These are phyloP conservation scores for Omphalotus guepiniiformis DNA, from an alignment of 768 basidiomycete genomes.

Conservation along the genomic window DNA sequence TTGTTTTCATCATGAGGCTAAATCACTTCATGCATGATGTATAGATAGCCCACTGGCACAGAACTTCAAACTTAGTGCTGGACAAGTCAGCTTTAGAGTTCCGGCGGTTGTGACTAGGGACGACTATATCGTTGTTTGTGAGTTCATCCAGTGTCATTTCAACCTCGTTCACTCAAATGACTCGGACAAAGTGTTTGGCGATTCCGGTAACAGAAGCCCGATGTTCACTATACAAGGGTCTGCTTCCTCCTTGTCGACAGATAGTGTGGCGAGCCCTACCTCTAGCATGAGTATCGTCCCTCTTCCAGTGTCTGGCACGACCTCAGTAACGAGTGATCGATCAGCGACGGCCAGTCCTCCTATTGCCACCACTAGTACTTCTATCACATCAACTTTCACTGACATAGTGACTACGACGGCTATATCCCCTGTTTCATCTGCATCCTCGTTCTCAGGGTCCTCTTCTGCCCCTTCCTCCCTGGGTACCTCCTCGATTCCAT, in stretches of 20 bases:
- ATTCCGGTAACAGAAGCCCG: constrained; percentile 61
- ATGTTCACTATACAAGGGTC: constrained; percentile 50
- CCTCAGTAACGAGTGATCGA: too few relatives aligned
- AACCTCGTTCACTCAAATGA: constrained; percentile 4
- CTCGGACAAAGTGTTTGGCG: constrained; percentile 50
- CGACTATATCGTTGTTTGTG: constrained; percentile 62
- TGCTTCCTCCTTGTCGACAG: constrained; percentile 16
- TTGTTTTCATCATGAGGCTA: not conserved
- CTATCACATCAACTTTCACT: not conserved
- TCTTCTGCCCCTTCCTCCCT: constrained; percentile 43
- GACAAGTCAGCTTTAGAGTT: constrained; percentile 46
- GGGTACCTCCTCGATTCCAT: constrained; percentile 6
- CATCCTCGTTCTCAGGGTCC: constrained; percentile 40
- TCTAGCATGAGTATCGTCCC: not conserved
- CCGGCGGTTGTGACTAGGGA: constrained; percentile 39
- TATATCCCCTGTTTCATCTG: constrained; percentile 10
- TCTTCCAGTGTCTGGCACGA: too few relatives aligned
- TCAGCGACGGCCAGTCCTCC: too few relatives aligned
- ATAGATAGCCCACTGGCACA: constrained; percentile 56
- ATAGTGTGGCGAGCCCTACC: not conserved
- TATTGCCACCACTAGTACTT: too few relatives aligned
- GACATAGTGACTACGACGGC: not conserved
- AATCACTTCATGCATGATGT: constrained; percentile 3
- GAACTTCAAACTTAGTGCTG: constrained; percentile 48
- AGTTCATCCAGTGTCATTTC: constrained; percentile 26